A percentile compares a stretch with the other conserved stretches of the same genome.
Evolutionary conservation across 2,329 filamentous ascomycete genomes (phyloP).

Genomic region (Calycina marina): DNA sequence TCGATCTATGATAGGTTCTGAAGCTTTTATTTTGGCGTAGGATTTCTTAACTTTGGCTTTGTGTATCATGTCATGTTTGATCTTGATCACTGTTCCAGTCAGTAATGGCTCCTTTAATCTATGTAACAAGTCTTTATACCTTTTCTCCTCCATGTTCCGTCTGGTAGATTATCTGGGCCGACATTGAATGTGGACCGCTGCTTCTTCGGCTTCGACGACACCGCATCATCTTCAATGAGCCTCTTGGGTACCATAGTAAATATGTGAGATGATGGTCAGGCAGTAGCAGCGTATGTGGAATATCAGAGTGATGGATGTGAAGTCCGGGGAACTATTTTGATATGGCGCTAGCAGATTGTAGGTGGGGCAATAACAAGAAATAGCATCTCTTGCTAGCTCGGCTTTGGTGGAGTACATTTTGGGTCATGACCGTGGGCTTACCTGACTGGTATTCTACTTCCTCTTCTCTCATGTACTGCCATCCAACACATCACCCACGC

Average conservation of each 20-base stretch:
- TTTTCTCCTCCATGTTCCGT: conserved; percentile 78
- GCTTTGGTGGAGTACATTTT: too few relatives aligned
- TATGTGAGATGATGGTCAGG: conserved; percentile 5
- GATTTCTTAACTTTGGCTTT: conserved; percentile 89
- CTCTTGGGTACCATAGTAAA: conserved; percentile 47
- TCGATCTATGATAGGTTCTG: conserved; percentile 15
- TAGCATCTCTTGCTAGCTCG: too few relatives aligned
- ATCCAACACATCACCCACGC: too few relatives aligned
- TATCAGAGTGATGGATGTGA: too few relatives aligned
- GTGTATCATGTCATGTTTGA: conserved; percentile 77
- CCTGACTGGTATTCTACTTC: too few relatives aligned
- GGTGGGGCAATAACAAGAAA: too few relatives aligned
- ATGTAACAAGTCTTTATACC: conserved; percentile 26
- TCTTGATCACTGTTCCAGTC: conserved; percentile 53
- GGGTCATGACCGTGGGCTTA: too few relatives aligned
- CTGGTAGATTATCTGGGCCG: conserved; percentile 79
- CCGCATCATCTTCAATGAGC: conserved; percentile 30
- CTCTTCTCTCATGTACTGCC: too few relatives aligned
- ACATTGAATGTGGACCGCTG: conserved; percentile 64
- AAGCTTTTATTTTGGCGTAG: conserved; percentile 73
- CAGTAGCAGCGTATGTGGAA: neutral
- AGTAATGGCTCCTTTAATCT: neutral
- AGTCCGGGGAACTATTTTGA: too few relatives aligned
- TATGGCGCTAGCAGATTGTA: too few relatives aligned
- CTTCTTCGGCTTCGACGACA: conserved; percentile 32